Evolutionary conservation across 345 rosid species (phyloP).

Genomic region (Mangifera indica): DNA sequence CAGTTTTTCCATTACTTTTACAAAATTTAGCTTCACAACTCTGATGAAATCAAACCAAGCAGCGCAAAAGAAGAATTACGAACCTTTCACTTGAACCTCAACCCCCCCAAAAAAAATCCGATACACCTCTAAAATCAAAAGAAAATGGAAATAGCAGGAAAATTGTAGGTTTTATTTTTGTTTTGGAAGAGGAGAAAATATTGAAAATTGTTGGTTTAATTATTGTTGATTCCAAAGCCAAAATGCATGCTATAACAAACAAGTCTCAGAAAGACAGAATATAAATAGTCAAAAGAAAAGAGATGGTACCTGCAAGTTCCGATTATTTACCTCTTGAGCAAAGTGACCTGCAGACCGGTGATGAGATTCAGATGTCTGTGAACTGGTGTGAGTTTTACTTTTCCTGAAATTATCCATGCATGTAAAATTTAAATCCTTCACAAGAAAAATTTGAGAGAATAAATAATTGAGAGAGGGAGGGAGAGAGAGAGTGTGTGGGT

Average conservation of each 20-base stretch:
- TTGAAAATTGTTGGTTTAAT: background rate
- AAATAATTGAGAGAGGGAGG: background rate
- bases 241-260: background rate
- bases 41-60: background rate
- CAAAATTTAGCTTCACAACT: background rate
- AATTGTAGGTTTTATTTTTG: background rate
- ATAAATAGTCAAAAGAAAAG: background rate
- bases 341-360: slow-evolving; percentile 23
- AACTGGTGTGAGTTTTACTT: slow-evolving; percentile 28
- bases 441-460: slow-evolving; percentile 6
- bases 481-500: background rate
- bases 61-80: background rate
- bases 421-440: background rate
- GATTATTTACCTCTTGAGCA: slow-evolving; percentile 26
- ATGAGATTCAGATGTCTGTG: slow-evolving; percentile 26
- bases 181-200: background rate
- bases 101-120: background rate
- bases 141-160: background rate
- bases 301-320: slow-evolving; percentile 30
- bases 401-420: slow-evolving; percentile 38
- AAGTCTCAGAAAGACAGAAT: background rate
- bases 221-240: background rate
- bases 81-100: background rate
- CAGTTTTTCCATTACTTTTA: background rate
- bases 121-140: slow-evolving; percentile 13